phyloP scores from a whole-genome alignment of 495 filamentous ascomycete genomes.

The Pseudomonodictys pantanalensis region DNA sequence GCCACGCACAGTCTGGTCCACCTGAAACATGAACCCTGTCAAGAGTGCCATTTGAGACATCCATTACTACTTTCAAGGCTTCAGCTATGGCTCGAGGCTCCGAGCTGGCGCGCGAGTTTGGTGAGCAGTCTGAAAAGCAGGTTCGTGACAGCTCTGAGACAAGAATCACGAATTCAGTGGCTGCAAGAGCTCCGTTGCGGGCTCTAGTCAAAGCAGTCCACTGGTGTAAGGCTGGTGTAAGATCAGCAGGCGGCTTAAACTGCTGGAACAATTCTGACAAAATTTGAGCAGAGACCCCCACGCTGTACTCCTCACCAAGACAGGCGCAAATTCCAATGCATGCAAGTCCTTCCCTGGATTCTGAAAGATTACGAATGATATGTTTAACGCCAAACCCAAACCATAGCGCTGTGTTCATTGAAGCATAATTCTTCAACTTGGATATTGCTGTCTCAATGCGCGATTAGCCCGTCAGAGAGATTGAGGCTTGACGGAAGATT shows the following conservation, averaged over 20 bases:
- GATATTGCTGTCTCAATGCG: neutral
- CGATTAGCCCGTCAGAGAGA: neutral
- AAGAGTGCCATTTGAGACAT: neutral
- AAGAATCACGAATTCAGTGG: neutral
- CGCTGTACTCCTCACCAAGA: neutral
- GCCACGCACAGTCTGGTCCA: neutral
- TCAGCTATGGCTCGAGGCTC: neutral
- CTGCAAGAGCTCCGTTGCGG: neutral
- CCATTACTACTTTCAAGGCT: neutral
- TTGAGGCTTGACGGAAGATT: neutral
- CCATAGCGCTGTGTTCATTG: neutral
- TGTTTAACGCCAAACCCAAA: neutral
- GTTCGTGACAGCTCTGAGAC: neutral
- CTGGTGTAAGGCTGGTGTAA: neutral
- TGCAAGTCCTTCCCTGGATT: neutral
- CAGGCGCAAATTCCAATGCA: neutral
- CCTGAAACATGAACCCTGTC: neutral
- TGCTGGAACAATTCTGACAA: neutral
- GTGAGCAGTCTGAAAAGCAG: neutral
- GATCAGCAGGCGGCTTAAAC: neutral
- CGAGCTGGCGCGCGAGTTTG: neutral
- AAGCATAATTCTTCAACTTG: neutral
- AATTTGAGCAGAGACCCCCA: neutral
- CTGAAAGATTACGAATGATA: neutral
- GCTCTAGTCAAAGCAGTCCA: neutral